phyloP scores from a whole-genome alignment of 2,329 filamentous ascomycete genomes.

The Macrophomina tecta region DNA sequence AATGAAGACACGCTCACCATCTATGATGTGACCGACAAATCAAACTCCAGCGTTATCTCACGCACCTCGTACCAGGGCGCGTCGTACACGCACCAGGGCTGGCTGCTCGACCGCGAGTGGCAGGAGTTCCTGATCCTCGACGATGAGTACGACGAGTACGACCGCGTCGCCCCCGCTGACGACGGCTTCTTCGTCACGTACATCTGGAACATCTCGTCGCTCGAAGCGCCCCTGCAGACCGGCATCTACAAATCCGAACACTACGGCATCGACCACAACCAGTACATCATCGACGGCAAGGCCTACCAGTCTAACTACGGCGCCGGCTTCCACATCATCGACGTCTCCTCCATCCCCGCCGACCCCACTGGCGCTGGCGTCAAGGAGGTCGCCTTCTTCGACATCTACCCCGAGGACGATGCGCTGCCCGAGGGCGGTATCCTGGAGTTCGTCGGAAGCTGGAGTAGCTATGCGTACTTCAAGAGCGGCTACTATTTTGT shows the following conservation, averaged over 20 bases:
- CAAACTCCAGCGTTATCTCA: constrained; percentile 55
- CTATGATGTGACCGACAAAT: constrained; percentile 60
- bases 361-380: constrained; percentile 50
- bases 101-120: constrained; percentile 51
- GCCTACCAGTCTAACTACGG: constrained; percentile 54
- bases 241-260: constrained; percentile 49
- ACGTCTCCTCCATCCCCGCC: constrained; percentile 49
- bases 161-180: constrained; percentile 41
- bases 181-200: constrained; percentile 46
- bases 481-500: constrained; percentile 48
- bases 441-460: constrained; percentile 51
- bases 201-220: constrained; percentile 47
- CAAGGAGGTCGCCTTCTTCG: constrained; percentile 52
- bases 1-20: constrained; percentile 60
- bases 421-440: constrained; percentile 45
- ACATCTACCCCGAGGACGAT: constrained; percentile 53
- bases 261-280: constrained; percentile 55
- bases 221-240: constrained; percentile 47
- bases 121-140: constrained; percentile 47
- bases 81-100: constrained; percentile 66
- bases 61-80: constrained; percentile 62
- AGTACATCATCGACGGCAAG: constrained; percentile 52
- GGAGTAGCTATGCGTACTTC: constrained; percentile 50
- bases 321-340: constrained; percentile 49
- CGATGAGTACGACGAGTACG: constrained; percentile 49